Conservation (phyloP, 1,284 basidiomycete genomes). For the Gymnopus androsaceus region DNA sequence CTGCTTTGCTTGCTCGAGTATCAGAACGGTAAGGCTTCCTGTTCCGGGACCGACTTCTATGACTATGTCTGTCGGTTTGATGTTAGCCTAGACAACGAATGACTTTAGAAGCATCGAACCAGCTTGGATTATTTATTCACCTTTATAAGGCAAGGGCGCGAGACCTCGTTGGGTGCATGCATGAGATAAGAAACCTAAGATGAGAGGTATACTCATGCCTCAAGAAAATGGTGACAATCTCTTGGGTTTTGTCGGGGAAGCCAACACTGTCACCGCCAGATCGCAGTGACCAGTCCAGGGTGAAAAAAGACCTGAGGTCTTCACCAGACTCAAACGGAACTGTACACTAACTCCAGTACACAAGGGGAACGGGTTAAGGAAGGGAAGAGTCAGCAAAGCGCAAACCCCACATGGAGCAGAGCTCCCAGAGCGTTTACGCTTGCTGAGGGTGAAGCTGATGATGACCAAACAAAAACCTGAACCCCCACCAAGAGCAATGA, state of each 20-base stretch:
- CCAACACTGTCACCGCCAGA: slow-evolving; percentile 69
- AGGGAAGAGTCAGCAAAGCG: too few relatives aligned
- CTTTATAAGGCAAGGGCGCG: slow-evolving; percentile 87
- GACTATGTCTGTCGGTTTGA: slow-evolving; percentile 94
- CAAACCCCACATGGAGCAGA: too few relatives aligned
- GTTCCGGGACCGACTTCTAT: slow-evolving; percentile 99
- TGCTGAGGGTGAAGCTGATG: too few relatives aligned
- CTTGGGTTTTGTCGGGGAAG: slow-evolving; percentile 43
- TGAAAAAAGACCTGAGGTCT: too few relatives aligned
- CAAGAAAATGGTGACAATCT: slow-evolving; percentile 43
- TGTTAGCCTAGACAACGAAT: slow-evolving; percentile 64
- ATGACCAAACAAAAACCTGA: too few relatives aligned
- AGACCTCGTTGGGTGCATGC: slow-evolving; percentile 95
- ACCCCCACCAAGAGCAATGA: too few relatives aligned
- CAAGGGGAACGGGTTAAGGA: slow-evolving; percentile 78
- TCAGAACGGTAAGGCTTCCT: slow-evolving; percentile 93
- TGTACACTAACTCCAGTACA: too few relatives aligned
- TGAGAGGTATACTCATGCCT: slow-evolving; percentile 83
- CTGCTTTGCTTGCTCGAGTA: slow-evolving; percentile 92
- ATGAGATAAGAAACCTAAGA: slow-evolving; percentile 94
- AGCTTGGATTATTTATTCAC: slow-evolving; percentile 30
- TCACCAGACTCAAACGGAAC: too few relatives aligned
- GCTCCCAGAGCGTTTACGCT: too few relatives aligned
- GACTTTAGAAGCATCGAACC: neutral
- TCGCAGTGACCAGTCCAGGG: too few relatives aligned